Evolutionary conservation across 495 filamentous ascomycete genomes (phyloP).

Genomic region (Beverwykella pulmonaria): DNA sequence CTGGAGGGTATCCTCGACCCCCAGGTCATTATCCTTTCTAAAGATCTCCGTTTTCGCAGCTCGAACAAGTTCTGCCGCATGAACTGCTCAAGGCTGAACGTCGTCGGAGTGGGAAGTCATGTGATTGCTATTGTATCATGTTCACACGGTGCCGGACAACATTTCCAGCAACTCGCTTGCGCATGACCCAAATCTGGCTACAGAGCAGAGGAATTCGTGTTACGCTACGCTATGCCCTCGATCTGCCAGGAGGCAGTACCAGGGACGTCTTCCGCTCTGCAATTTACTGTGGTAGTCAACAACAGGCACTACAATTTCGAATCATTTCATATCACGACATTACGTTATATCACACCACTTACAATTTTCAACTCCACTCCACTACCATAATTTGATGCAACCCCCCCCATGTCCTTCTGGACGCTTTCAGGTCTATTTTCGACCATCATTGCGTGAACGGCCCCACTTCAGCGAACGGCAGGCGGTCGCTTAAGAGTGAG

Average conservation of each 20-base stretch:
- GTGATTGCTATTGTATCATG: too few relatives aligned
- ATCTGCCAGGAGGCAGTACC: too few relatives aligned
- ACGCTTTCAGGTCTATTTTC: neutral
- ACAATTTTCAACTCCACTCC: neutral
- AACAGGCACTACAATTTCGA: neutral
- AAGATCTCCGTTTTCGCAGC: neutral
- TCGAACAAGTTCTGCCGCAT: neutral
- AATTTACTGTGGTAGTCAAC: too few relatives aligned
- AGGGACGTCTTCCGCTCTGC: too few relatives aligned
- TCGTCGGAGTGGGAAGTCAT: too few relatives aligned
- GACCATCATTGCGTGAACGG: neutral
- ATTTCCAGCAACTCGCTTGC: too few relatives aligned
- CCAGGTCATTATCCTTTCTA: conserved; percentile 13
- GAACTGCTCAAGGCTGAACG: neutral
- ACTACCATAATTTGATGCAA: neutral
- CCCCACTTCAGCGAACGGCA: neutral
- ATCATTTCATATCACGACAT: neutral
- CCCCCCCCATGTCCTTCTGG: neutral
- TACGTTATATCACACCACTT: too few relatives aligned
- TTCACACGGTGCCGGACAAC: too few relatives aligned
- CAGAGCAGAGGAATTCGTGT: too few relatives aligned
- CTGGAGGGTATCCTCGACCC: conserved; percentile 22
- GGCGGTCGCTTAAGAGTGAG: neutral
- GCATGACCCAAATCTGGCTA: too few relatives aligned
- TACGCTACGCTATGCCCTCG: too few relatives aligned